These are phyloP conservation scores for Dovyalis caffra DNA, from an alignment of 345 rosid species.

Conservation along the genomic window DNA sequence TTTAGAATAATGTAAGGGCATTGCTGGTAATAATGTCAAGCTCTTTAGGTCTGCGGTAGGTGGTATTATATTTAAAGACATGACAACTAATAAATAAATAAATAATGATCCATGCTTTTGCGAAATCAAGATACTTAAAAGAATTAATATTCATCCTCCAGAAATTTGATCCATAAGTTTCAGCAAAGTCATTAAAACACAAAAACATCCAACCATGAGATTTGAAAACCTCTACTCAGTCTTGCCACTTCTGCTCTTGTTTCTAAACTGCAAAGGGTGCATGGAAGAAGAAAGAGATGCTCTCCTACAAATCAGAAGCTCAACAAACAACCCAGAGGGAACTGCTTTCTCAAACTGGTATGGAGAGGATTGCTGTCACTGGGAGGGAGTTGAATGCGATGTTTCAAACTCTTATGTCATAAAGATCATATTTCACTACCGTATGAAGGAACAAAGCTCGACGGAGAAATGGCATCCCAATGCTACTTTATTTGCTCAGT, in stretches of 20 bases:
- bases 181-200: background rate
- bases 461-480: conserved; percentile 3
- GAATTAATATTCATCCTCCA: too few relatives aligned
- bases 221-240: background rate
- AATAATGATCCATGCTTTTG: too few relatives aligned
- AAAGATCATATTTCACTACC: background rate
- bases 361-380: conserved; percentile 20
- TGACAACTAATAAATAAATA: too few relatives aligned
- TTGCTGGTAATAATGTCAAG: too few relatives aligned
- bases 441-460: background rate
- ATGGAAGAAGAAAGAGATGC: conserved; percentile 17
- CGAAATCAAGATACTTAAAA: too few relatives aligned
- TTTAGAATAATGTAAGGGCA: too few relatives aligned
- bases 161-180: background rate
- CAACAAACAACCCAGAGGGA: conserved; percentile 1
- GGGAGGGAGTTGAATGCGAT: conserved; percentile 15
- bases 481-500: conserved; percentile 19
- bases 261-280: conserved; percentile 3
- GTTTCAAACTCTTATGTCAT: background rate
- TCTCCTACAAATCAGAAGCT: conserved; percentile 16
- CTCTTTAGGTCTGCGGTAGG: too few relatives aligned
- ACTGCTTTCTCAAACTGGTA: conserved; percentile 22
- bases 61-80: too few relatives aligned
- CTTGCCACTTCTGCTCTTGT: background rate
- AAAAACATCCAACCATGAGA: background rate